Base-by-base conservation (phyloP, 2,329 filamentous ascomycete species). In the Metarhizium humberi region DNA sequence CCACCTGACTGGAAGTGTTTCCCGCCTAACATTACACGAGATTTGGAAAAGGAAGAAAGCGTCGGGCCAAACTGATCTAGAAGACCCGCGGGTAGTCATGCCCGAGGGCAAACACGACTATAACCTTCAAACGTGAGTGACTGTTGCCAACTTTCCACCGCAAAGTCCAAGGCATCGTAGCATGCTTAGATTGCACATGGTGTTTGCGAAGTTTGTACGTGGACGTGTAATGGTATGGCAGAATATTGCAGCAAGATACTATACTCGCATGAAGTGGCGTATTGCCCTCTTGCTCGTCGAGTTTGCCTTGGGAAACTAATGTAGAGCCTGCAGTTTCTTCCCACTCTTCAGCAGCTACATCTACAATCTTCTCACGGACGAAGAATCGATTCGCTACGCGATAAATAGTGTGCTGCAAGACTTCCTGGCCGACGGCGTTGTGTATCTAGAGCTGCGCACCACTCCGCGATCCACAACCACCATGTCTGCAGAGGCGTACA, bases 1-100 rank as follows among this genome's bases (percentile, higher is more conserved):
- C 58, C 88, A 94, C 69, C 77, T 94, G 48, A 88, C 84, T 45
- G 88, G 89, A 53, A 90, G 86, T 68, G 89, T 94, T 67, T 86
- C 81, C 65, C 81, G 86, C 36, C 73, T 82, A 63, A 85, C 82
- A 58, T 80, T 94, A 2, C 87, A 90, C 65, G 79, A 88, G 42
- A 83, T 92, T 65, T 94, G 89, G 88, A 62, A 73, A 50, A 68
- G 69, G 54, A 88, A 85, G 66, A 81, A 79, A 56, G 71, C 72
- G 3, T 70, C 78, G 7, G 73, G 77, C 4, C 65, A 75, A 25
- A 78, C 83, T 3, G 66, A 75, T 10, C 72, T 92, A 1, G 75
- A 83, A 51, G 88, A 94, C 63, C 89, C 89, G 1, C 69, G 88
- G 16, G 62, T 81, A 1, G 80, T 84, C 38, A 88, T 92, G 73